These are phyloP conservation scores for Deuterostichococcus epilithicus DNA, from an alignment of 139 green algal species.

Conservation along the genomic window DNA sequence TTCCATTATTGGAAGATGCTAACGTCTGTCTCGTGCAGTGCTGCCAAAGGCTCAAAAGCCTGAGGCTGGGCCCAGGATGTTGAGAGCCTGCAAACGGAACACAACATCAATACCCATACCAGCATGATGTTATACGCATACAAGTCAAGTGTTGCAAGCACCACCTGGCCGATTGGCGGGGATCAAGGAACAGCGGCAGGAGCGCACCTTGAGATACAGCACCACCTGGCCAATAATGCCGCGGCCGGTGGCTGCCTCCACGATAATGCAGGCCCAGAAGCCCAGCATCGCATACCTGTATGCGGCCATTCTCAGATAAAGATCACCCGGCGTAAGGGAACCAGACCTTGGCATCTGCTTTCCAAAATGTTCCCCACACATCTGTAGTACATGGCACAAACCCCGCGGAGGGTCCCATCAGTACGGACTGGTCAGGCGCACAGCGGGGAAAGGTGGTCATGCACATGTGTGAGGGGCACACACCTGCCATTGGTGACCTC, in stretches of 20 bases:
- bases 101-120: no score
- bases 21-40: no score
- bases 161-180: no score
- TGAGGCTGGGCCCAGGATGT: conserved; percentile 44
- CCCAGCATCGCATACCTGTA: conserved; percentile 49
- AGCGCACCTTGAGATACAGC: conserved; percentile 45
- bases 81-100: no score
- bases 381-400: neutral
- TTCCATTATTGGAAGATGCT: no score
- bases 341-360: neutral
- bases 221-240: conserved; percentile 63
- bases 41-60: conserved; percentile 48
- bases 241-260: conserved; percentile 59
- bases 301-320: neutral
- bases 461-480: no score
- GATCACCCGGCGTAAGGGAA: neutral
- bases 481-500: conserved; percentile 45
- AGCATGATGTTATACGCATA: no score
- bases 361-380: neutral
- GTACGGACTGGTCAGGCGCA: no score
- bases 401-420: no score
- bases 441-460: no score
- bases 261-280: conserved; percentile 54
- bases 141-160: no score
- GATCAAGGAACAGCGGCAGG: no score